phyloP scores from a whole-genome alignment of 805 yeast species.

The Lipomyces orientalis region DNA sequence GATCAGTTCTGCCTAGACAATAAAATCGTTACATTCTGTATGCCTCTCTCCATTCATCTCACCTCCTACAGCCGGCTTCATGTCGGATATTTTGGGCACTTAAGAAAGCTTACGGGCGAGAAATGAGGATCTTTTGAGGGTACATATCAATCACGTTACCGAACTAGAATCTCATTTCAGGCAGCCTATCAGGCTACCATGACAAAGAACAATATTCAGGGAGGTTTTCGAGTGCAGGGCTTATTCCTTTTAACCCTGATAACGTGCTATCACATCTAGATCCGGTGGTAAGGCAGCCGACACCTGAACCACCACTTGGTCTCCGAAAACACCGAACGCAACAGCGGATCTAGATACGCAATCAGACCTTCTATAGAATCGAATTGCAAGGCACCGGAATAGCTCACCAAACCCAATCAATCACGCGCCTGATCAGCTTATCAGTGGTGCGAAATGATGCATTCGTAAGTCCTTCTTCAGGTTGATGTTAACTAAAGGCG shows the following conservation, averaged over 20 bases:
- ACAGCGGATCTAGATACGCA: neutral
- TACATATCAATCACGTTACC: slow-evolving; percentile 4
- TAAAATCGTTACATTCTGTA: slow-evolving; percentile 18
- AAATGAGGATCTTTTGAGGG: slow-evolving; percentile 16
- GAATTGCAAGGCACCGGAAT: neutral
- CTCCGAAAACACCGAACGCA: neutral
- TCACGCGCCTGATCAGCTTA: neutral
- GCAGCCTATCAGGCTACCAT: neutral
- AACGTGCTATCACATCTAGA: slow-evolving; percentile 4
- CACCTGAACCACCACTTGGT: slow-evolving; percentile 7
- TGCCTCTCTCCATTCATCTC: slow-evolving; percentile 27
- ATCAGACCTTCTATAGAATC: neutral
- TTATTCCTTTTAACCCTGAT: neutral
- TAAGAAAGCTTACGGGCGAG: slow-evolving; percentile 15
- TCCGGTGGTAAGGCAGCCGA: neutral
- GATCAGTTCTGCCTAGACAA: slow-evolving; percentile 8
- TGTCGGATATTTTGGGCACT: slow-evolving; percentile 18
- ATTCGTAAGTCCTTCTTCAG: too few relatives aligned
- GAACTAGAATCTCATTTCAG: neutral
- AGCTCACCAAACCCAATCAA: slow-evolving; percentile 2
- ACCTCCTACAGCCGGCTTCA: slow-evolving; percentile 18
- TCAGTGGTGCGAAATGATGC: slow-evolving; percentile 1
- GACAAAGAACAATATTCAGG: too few relatives aligned
- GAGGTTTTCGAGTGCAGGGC: neutral
- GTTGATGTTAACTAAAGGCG: too few relatives aligned